Conservation (phyloP, 352 stramenopile species). For the Globisporangium sylvaticum region DNA sequence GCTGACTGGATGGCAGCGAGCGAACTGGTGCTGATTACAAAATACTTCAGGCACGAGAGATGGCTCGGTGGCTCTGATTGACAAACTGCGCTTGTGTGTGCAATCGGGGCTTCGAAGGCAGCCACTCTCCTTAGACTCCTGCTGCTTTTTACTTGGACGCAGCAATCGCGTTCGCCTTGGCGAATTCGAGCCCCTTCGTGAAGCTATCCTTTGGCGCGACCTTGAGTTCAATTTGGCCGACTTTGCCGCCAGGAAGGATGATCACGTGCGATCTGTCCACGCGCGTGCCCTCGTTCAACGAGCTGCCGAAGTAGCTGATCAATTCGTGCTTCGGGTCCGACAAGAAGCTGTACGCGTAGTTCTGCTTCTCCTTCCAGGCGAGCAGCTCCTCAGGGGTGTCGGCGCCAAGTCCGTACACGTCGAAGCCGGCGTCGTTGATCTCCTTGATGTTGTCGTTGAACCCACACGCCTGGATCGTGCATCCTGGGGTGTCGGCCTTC, state of each 20-base stretch:
- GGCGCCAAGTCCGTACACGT: conserved; percentile 77
- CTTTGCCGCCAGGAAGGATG: conserved; percentile 62
- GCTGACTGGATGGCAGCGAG: neutral
- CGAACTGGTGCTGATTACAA: neutral
- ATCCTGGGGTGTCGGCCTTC: conserved; percentile 81
- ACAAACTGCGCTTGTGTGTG: neutral
- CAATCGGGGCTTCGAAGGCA: neutral
- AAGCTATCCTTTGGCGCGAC: conserved; percentile 81
- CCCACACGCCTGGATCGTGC: conserved; percentile 77
- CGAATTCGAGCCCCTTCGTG: conserved; percentile 72
- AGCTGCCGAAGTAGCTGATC: conserved; percentile 80
- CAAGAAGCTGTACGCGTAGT: conserved; percentile 76
- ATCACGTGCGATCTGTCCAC: conserved; percentile 86
- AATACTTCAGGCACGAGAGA: neutral
- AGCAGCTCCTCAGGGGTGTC: conserved; percentile 66
- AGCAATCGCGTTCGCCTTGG: conserved; percentile 14
- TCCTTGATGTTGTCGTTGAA: conserved; percentile 82
- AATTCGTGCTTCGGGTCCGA: conserved; percentile 77
- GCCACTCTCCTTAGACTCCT: neutral
- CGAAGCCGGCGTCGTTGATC: conserved; percentile 71
- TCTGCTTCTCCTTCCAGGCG: conserved; percentile 77
- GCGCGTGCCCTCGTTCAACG: conserved; percentile 44
- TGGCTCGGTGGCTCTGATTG: neutral
- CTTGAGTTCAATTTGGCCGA: conserved; percentile 70
- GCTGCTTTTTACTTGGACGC: conserved; percentile 6